Evolutionary conservation across 2,329 filamentous ascomycete genomes (phyloP), one percentile per base, ranked within the genome.

Genomic region (Aureobasidium sp.): DNA sequence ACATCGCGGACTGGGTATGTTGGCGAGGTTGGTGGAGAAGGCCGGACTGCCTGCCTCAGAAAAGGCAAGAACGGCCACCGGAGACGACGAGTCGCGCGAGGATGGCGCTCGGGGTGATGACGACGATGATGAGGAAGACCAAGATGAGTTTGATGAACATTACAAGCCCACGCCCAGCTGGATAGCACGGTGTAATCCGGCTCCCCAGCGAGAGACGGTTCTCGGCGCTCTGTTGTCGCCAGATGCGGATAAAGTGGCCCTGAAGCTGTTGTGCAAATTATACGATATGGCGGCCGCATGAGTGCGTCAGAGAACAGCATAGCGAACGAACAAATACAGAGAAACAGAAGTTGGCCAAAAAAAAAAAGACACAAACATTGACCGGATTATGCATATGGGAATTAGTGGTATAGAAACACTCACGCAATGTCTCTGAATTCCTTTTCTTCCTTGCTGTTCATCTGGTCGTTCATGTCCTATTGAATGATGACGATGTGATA

Each of bases 11-110:
- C 65, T 81, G 5, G 74, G 72, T 14, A 80, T 79, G 73, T 71
- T 80, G 61, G 76, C 76, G 65, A 71, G 77, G 8, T 65, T 81
- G 39, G 77, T 76, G 3, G 78, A 79, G 63, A 79, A 78, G 68
- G 74, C 70, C 2, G 70, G 70, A 20, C 5, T 60, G 22, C 57
- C 57, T 41, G 67, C 66, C 12, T 64, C 59, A 29, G 70, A 51
- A 66, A 71, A 47, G 20, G 29, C 34, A 36, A 63, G 51, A 36
- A 11, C 62, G 20, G 36, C 51, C 56, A 34, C 62, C 44, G 37
- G 59, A 29, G 20, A 48, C 34, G 39, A 59, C 49, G 29, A 59
- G 27, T 36, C 56, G 22, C 31, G 57, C 31, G 22, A 36, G 6
- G 64, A 65, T 22, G 63, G 60, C 67, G 57, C 62, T 52, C 37